phyloP scores from a whole-genome alignment of 2,329 filamentous ascomycete species.

The Magnaporthiopsis incrustans region DNA sequence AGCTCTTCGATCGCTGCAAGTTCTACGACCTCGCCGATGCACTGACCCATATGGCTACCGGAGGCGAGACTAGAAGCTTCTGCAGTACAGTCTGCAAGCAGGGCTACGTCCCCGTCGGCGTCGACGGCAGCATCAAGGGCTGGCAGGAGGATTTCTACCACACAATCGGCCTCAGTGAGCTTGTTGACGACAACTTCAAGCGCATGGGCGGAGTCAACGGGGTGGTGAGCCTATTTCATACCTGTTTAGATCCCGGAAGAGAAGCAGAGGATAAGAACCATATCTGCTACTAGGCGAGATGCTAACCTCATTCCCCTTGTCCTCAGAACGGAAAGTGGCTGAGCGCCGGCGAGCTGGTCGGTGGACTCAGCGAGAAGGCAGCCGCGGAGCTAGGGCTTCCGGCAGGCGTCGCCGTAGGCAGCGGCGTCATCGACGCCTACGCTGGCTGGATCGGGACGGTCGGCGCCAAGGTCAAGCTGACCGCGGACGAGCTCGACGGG shows the following conservation, averaged over 20 bases:
- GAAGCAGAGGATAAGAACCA: not conserved
- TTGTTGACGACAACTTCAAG: slow-evolving; percentile 80
- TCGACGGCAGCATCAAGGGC: slow-evolving; percentile 93
- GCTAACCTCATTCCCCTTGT: not conserved
- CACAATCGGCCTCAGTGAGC: slow-evolving; percentile 76
- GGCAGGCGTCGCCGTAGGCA: slow-evolving; percentile 83
- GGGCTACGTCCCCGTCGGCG: slow-evolving; percentile 90
- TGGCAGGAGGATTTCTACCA: slow-evolving; percentile 95
- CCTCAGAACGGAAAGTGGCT: slow-evolving; percentile 80
- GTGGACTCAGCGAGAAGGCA: slow-evolving; percentile 75
- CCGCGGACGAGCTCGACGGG: slow-evolving; percentile 57
- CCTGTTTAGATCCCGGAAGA: not conserved
- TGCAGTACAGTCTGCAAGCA: slow-evolving; percentile 98
- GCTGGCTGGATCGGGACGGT: slow-evolving; percentile 98
- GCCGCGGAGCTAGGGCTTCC: slow-evolving; percentile 76
- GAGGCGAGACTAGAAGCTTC: slow-evolving; percentile 84
- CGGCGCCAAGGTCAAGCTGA: slow-evolving; percentile 84
- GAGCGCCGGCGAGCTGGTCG: slow-evolving; percentile 87
- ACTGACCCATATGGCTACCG: slow-evolving; percentile 88
- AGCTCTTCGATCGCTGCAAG: slow-evolving; percentile 86
- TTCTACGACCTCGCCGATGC: slow-evolving; percentile 95
- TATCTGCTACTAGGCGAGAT: not conserved
- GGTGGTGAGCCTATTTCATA: slow-evolving; percentile 65
- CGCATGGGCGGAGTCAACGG: slow-evolving; percentile 90
- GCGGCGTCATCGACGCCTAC: slow-evolving; percentile 96